Evolutionary conservation across 345 rosid species (phyloP).

Genomic region (Bretschneidera sinensis): DNA sequence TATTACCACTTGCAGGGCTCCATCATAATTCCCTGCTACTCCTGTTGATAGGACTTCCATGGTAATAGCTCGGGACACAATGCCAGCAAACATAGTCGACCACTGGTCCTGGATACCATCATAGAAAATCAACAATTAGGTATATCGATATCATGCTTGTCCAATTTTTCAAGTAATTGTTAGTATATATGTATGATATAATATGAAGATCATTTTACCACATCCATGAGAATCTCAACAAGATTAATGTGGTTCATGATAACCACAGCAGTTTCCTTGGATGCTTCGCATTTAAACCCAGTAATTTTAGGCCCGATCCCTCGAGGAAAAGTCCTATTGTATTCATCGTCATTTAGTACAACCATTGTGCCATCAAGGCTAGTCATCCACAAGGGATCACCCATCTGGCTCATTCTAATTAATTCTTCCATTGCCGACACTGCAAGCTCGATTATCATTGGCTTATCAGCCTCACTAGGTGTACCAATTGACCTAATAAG

Average conservation of each 20-base stretch:
- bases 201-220: too few relatives aligned
- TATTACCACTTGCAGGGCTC: slow-evolving; percentile 77
- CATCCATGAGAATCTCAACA: slow-evolving; percentile 77
- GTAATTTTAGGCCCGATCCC: slow-evolving; percentile 60
- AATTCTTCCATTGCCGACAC: slow-evolving; percentile 91
- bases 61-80: slow-evolving; percentile 62
- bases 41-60: slow-evolving; percentile 61
- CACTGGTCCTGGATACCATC: slow-evolving; percentile 53
- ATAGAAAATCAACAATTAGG: too few relatives aligned
- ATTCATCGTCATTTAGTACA: slow-evolving; percentile 64
- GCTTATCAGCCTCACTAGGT: slow-evolving; percentile 60
- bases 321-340: slow-evolving; percentile 41
- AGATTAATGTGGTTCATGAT: slow-evolving; percentile 62
- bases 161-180: too few relatives aligned
- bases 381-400: slow-evolving; percentile 71
- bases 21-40: slow-evolving; percentile 61
- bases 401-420: slow-evolving; percentile 64
- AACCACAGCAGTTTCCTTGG: slow-evolving; percentile 56
- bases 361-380: slow-evolving; percentile 41
- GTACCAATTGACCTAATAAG: slow-evolving; percentile 53
- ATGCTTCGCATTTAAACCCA: slow-evolving; percentile 74
- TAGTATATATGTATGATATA: too few relatives aligned
- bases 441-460: slow-evolving; percentile 71
- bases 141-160: too few relatives aligned
- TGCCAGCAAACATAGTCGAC: slow-evolving; percentile 66